These are phyloP conservation scores for Colletotrichum zoysiae DNA, from an alignment of 2,329 filamentous ascomycete species.

Conservation along the genomic window DNA sequence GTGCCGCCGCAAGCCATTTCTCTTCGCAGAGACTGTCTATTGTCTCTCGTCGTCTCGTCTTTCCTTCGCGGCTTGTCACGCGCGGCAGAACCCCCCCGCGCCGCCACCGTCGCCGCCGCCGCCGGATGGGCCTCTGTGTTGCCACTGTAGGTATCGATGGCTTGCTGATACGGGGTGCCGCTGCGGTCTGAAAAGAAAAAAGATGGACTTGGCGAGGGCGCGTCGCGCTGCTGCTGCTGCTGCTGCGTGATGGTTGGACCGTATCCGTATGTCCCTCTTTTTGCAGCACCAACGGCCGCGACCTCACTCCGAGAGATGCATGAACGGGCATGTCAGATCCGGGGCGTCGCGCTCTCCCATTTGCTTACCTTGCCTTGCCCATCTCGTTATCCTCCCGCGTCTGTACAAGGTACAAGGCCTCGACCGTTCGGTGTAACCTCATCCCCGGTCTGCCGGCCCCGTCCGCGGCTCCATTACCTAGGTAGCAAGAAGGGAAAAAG, in stretches of 20 bases:
- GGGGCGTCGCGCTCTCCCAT: neutral
- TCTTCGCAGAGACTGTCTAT: neutral
- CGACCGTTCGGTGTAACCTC: conserved; percentile 10
- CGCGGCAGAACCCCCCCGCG: neutral
- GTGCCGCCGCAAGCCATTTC: neutral
- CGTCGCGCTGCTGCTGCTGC: neutral
- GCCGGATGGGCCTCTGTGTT: neutral
- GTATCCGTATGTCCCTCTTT: neutral
- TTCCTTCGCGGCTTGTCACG: conserved; percentile 1
- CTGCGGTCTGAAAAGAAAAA: conserved; percentile 1
- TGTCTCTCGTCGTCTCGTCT: neutral
- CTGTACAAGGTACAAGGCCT: neutral
- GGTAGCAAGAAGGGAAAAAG: conserved; percentile 10
- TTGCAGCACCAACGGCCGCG: neutral
- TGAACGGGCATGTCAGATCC: neutral
- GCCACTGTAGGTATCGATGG: neutral
- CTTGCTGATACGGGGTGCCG: neutral
- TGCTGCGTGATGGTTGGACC: conserved; percentile 16
- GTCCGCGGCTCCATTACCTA: conserved; percentile 15
- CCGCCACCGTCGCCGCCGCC: too few species aligned
- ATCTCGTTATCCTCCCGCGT: neutral
- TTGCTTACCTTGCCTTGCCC: conserved; percentile 35
- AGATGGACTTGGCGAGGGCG: neutral
- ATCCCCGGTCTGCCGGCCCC: neutral
- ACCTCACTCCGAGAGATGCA: neutral